Conservation (phyloP, 441 rosid species). For the Euphorbia celastroides region DNA sequence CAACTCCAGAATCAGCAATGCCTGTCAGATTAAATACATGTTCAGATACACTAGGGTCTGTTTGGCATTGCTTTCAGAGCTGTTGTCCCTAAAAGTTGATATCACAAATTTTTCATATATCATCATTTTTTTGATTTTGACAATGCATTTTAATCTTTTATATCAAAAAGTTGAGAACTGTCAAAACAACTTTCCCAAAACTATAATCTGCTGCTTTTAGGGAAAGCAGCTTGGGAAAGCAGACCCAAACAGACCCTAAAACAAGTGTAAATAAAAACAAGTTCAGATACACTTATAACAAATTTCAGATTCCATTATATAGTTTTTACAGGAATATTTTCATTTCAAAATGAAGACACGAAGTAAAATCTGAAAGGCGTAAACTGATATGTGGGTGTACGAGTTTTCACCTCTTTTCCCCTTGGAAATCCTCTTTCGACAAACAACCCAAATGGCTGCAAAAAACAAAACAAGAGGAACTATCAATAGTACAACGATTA, state of each 20-base stretch:
- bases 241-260: too few species aligned
- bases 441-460: constrained; percentile 3
- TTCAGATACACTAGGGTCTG: too few species aligned
- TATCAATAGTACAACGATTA: constrained; percentile 6
- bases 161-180: too few species aligned
- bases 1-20: neutral
- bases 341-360: neutral
- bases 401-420: neutral
- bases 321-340: neutral
- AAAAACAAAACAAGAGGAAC: constrained; percentile 5
- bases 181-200: too few species aligned
- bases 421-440: constrained; percentile 7
- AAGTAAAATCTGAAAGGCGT: too few species aligned
- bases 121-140: too few species aligned
- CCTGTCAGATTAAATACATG: neutral
- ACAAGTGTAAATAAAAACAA: neutral
- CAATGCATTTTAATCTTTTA: too few species aligned
- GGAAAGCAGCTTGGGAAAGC: too few species aligned
- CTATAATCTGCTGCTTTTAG: too few species aligned
- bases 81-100: too few species aligned
- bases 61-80: too few species aligned
- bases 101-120: too few species aligned
- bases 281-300: neutral
- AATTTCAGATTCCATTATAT: neutral
- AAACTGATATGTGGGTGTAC: neutral